These are phyloP conservation scores for Tanacetum coccineum DNA, from an alignment of 129 eudicot species.

Conservation along the genomic window DNA sequence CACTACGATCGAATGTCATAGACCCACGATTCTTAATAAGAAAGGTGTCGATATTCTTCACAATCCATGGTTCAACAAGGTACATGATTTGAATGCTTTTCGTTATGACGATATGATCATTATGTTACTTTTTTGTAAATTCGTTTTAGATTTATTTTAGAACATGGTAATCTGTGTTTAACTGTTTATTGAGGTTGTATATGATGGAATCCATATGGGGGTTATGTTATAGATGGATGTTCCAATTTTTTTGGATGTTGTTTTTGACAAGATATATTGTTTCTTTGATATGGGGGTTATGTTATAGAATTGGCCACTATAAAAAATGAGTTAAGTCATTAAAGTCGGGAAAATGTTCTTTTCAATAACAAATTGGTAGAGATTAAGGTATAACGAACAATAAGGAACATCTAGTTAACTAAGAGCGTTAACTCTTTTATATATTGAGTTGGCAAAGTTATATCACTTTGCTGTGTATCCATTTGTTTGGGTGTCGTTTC, in stretches of 20 bases:
- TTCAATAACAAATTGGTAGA: too few species aligned
- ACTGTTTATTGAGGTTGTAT: too few species aligned
- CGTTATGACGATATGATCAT: slow-evolving; percentile 5
- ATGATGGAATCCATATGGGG: too few species aligned
- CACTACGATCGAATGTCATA: slow-evolving; percentile 78
- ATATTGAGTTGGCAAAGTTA: too few species aligned
- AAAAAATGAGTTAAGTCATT: too few species aligned
- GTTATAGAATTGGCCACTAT: neutral
- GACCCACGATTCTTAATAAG: slow-evolving; percentile 78
- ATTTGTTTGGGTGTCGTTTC: neutral
- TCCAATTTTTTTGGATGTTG: neutral
- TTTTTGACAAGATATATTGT: slow-evolving; percentile 3
- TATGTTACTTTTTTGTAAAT: neutral
- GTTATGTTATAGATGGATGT: too few species aligned
- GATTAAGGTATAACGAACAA: too few species aligned
- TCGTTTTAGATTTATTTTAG: neutral
- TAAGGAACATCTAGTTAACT: too few species aligned
- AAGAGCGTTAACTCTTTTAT: too few species aligned
- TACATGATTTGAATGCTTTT: slow-evolving; percentile 20
- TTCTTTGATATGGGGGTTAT: neutral
- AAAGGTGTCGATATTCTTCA: slow-evolving; percentile 89
- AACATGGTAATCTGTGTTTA: neutral
- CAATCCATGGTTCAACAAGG: slow-evolving; percentile 99
- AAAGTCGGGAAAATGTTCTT: too few species aligned
- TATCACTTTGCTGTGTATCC: neutral